Percentiles rank a stretch among this genome's conserved stretches.
Conservation (phyloP, 1,284 basidiomycete genomes). For the Tremellales sp. region DNA sequence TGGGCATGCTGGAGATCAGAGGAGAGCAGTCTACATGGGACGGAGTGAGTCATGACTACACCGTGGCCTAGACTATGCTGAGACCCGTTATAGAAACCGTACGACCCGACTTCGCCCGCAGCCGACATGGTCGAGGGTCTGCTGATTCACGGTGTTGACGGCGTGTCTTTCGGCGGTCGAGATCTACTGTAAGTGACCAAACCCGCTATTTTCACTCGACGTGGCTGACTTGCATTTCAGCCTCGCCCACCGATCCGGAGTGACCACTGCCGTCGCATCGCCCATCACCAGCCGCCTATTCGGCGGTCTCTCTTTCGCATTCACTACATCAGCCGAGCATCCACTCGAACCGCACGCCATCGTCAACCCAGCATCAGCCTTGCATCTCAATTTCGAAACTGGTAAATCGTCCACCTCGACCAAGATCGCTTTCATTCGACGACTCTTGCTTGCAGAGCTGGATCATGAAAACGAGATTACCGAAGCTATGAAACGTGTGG, state of each 20-base stretch:
- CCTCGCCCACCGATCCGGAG: constrained; percentile 52
- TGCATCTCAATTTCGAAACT: constrained; percentile 63
- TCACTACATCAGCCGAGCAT: constrained; percentile 61
- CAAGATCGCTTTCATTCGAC: constrained; percentile 65
- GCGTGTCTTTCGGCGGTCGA: constrained; percentile 64
- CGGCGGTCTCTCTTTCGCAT: constrained; percentile 62
- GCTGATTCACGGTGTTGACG: constrained; percentile 66
- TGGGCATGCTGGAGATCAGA: constrained; percentile 50
- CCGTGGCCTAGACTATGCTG: neutral
- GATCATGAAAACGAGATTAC: constrained; percentile 51
- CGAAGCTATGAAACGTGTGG: constrained; percentile 58
- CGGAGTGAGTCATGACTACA: constrained; percentile 48
- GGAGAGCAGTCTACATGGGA: constrained; percentile 64
- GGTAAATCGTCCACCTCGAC: constrained; percentile 58
- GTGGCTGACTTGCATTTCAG: neutral
- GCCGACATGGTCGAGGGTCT: constrained; percentile 58
- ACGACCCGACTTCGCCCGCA: constrained; percentile 56
- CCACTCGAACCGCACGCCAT: constrained; percentile 66
- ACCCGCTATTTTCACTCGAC: too few species aligned
- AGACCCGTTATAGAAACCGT: constrained; percentile 21
- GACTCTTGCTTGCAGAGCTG: constrained; percentile 57
- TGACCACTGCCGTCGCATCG: constrained; percentile 58
- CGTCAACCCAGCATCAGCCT: constrained; percentile 61
- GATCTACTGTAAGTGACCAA: constrained; percentile 62
- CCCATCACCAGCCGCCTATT: constrained; percentile 51